Base-by-base conservation (phyloP, 2,329 filamentous ascomycete genomes). In the Penicillium hordei region DNA sequence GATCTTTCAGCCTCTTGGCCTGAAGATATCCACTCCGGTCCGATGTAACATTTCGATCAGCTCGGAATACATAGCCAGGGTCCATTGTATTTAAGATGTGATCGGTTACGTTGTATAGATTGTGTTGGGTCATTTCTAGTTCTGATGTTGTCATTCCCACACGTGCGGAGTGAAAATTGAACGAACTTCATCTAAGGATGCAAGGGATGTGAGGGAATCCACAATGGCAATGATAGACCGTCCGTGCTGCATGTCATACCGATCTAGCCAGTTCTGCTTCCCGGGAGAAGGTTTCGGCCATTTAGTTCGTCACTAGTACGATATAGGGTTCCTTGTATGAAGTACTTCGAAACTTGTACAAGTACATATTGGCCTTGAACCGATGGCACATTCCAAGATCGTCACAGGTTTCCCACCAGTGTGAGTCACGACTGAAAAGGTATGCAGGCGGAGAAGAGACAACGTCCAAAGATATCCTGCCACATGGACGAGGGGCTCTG, bases 191-290 rank as follows among this genome's bases (percentile, higher is more conserved):
- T 44, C n/a, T 13, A n/a, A 57, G 15, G 53, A 65, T 45, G 60
- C 62, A 66, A 67, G 65, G 49, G 63, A 63, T 60, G 49, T 59
- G 29, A 60, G 49, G 34, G 34, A 38, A 19, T 31, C 48, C 55
- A 55, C 38, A 27, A 33, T 40, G 59, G 50, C 33, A 62, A 62
- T 63, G 57, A 58, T 62, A 48, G 45, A 57, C 52, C 40, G 54
- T 60, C 60, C 53, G 59, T 63, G 57, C 65, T 66, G 65, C 60
- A 62, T 58, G 64, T 66, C 64, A 66, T 67, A 57, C 46, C 55
- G 55, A 60, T 56, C 58, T 60, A 51, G 54, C 43, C 43, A 51
- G 51, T 45, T 50, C 48, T 52, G 31, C 42, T 9, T 29, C 23
- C 23, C 3, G 15, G 40, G 23, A 46, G 23, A 56, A 46, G 54